Evolutionary conservation across 805 yeast genomes (phyloP).

Genomic region (Kazachstania kunashirensis): DNA sequence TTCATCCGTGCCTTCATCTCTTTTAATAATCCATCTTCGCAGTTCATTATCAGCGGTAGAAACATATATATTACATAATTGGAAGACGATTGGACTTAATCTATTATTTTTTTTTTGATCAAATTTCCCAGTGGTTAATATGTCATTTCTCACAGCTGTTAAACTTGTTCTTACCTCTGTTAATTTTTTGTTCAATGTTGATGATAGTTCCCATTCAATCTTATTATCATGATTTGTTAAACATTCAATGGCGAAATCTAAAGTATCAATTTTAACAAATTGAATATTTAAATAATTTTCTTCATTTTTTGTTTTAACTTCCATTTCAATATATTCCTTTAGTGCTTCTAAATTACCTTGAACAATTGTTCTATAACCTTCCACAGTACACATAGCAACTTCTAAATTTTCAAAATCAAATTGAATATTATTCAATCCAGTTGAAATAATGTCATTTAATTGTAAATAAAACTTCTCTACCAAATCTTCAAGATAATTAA

Average conservation of each 20-base stretch:
- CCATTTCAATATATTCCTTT: neutral
- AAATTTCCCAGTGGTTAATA: slow-evolving; percentile 4
- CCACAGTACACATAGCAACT: slow-evolving; percentile 9
- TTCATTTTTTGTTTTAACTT: neutral
- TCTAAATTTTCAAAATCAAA: slow-evolving; percentile 9
- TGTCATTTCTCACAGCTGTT: slow-evolving; percentile 10
- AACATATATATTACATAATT: slow-evolving; percentile 19
- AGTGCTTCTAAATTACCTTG: slow-evolving; percentile 9
- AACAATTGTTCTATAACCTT: slow-evolving; percentile 10
- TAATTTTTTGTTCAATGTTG: slow-evolving; percentile 13
- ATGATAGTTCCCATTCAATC: slow-evolving; percentile 16
- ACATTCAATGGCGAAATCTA: slow-evolving; percentile 12
- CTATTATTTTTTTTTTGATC: slow-evolving; percentile 10
- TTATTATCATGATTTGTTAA: slow-evolving; percentile 4
- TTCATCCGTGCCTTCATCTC: neutral
- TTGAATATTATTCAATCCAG: neutral
- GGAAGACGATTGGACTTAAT: slow-evolving; percentile 20
- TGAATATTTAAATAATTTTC: neutral
- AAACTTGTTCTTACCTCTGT: slow-evolving; percentile 9
- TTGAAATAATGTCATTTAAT: slow-evolving; percentile 11
- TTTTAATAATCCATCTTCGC: slow-evolving; percentile 14
- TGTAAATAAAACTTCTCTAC: slow-evolving; percentile 12
- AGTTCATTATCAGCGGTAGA: slow-evolving; percentile 22
- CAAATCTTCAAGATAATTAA: slow-evolving; percentile 15
- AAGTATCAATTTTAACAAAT: slow-evolving; percentile 14